Evolutionary conservation across 306 rosid species (phyloP).

Genomic region (Prunus davidiana): DNA sequence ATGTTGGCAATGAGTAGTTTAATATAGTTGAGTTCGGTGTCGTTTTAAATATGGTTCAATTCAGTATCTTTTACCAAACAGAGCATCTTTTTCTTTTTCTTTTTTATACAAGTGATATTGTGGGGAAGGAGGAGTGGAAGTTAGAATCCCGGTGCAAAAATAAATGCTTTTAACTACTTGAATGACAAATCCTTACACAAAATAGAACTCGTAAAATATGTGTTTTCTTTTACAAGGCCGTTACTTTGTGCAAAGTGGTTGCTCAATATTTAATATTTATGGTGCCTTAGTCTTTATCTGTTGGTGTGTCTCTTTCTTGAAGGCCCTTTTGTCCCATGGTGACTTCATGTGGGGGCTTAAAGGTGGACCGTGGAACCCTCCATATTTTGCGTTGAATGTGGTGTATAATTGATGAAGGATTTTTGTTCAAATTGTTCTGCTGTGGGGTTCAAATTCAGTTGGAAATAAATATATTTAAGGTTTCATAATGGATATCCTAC

Average conservation of each 20-base stretch:
- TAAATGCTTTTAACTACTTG: not conserved
- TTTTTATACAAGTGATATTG: too few relatives aligned
- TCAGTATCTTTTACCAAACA: too few relatives aligned
- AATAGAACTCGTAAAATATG: too few relatives aligned
- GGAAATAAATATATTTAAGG: not conserved
- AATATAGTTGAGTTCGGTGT: too few relatives aligned
- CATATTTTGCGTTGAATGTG: not conserved
- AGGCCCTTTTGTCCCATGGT: not conserved
- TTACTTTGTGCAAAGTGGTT: too few relatives aligned
- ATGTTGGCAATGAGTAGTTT: not conserved
- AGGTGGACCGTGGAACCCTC: not conserved
- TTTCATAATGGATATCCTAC: not conserved
- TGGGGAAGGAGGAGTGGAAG: not conserved
- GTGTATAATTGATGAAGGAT: not conserved
- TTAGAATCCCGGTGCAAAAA: not conserved
- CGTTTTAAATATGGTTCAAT: too few relatives aligned
- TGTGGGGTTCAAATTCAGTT: not conserved
- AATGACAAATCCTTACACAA: not conserved
- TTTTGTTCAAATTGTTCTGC: not conserved
- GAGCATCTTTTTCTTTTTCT: too few relatives aligned
- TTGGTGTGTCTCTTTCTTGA: not conserved
- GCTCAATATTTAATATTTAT: not conserved
- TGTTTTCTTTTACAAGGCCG: too few relatives aligned
- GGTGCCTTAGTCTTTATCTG: not conserved
- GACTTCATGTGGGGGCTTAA: not conserved